These are phyloP conservation scores for Kwoniella mangroviensis DNA, from an alignment of 768 basidiomycete genomes.

Conservation along the genomic window DNA sequence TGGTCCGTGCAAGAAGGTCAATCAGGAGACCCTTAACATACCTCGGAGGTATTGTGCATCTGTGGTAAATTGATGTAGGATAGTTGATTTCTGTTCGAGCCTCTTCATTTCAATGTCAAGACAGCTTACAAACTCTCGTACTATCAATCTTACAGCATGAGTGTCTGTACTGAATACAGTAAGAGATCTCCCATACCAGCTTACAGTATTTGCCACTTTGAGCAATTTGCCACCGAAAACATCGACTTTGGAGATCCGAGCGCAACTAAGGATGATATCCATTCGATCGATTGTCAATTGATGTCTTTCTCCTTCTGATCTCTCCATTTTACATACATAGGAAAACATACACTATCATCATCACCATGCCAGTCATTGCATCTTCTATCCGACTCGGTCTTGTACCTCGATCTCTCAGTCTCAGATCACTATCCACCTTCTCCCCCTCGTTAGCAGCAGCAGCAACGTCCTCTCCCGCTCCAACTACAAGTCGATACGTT, in stretches of 20 bases:
- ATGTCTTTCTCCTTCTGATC: background rate
- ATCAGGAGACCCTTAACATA: too few relatives aligned
- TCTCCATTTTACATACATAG: background rate
- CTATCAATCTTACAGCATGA: too few relatives aligned
- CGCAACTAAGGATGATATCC: background rate
- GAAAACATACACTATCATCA: background rate
- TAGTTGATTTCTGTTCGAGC: too few relatives aligned
- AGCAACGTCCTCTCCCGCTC: conserved; percentile 77
- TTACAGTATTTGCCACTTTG: conserved; percentile 1
- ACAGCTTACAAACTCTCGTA: too few relatives aligned
- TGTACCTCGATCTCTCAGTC: conserved; percentile 60
- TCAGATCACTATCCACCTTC: conserved; percentile 66
- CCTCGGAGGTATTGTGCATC: too few relatives aligned
- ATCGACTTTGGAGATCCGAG: conserved; percentile 72
- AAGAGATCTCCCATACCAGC: too few relatives aligned
- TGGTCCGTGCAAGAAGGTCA: too few relatives aligned
- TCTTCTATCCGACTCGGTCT: background rate
- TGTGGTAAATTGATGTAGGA: too few relatives aligned
- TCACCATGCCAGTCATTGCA: conserved; percentile 2
- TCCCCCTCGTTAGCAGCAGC: conserved; percentile 63
- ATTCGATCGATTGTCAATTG: conserved; percentile 4
- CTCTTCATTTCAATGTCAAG: too few relatives aligned
- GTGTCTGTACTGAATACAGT: too few relatives aligned
- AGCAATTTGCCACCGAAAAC: conserved; percentile 4
- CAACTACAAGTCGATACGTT: conserved; percentile 60